phyloP scores from a whole-genome alignment of 1,284 basidiomycete species.

The Austroboletus niveus region DNA sequence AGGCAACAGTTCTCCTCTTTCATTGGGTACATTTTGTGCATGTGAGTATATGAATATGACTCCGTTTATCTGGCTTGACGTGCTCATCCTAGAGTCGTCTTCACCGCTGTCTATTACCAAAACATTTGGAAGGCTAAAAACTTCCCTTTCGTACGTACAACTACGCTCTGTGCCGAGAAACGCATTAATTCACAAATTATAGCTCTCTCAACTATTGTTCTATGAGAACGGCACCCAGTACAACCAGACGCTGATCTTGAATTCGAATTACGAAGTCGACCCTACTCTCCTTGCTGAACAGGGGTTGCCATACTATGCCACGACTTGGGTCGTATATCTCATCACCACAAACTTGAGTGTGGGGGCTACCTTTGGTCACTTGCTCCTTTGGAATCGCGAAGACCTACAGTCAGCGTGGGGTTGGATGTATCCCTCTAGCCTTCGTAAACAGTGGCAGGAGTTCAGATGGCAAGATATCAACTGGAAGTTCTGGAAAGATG shows the following conservation, averaged over 20 bases:
- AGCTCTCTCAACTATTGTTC: constrained; percentile 51
- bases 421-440: constrained; percentile 37
- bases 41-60: constrained; percentile 29
- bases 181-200: not conserved
- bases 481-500: constrained; percentile 46
- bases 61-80: constrained; percentile 1
- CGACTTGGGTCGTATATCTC: constrained; percentile 41
- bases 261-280: constrained; percentile 49
- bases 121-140: constrained; percentile 48
- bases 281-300: constrained; percentile 41
- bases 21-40: constrained; percentile 45
- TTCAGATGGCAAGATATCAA: constrained; percentile 32
- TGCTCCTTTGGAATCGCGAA: constrained; percentile 49
- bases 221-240: constrained; percentile 49
- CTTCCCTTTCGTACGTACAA: constrained; percentile 45
- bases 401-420: constrained; percentile 44
- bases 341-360: constrained; percentile 33
- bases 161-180: not conserved
- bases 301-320: constrained; percentile 37
- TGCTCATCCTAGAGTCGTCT: constrained; percentile 35
- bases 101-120: constrained; percentile 41
- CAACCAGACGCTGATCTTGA: constrained; percentile 46
- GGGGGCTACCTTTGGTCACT: constrained; percentile 49
- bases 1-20: constrained; percentile 38
- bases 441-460: constrained; percentile 26